Conservation (phyloP, 495 filamentous ascomycete genomes). For the Penicillium paxilli region DNA sequence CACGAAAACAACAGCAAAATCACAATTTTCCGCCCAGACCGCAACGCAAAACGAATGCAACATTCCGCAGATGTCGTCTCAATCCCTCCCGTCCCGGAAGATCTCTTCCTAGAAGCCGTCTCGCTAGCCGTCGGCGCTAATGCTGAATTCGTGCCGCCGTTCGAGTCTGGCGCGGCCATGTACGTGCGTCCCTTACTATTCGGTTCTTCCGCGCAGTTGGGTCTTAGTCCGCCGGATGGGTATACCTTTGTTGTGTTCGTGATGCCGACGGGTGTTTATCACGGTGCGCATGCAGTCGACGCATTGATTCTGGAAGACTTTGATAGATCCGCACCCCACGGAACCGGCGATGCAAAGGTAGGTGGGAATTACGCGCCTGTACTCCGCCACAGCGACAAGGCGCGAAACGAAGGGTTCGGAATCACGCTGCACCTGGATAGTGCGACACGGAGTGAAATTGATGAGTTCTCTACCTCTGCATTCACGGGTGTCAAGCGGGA, state of each 20-base stretch:
- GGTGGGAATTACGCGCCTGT: slow-evolving; percentile 71
- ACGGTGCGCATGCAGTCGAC: slow-evolving; percentile 78
- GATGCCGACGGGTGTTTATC: slow-evolving; percentile 85
- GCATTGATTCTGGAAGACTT: slow-evolving; percentile 72
- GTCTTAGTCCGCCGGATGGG: slow-evolving; percentile 79
- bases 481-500: slow-evolving; percentile 73
- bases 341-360: slow-evolving; percentile 55
- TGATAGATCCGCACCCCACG: slow-evolving; percentile 55
- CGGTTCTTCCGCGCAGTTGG: slow-evolving; percentile 77
- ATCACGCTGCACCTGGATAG: slow-evolving; percentile 90
- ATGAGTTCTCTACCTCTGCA: slow-evolving; percentile 87
- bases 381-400: slow-evolving; percentile 74
- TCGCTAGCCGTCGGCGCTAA: slow-evolving; percentile 79
- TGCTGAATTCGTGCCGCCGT: slow-evolving; percentile 83
- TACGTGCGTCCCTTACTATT: slow-evolving; percentile 89
- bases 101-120: slow-evolving; percentile 72
- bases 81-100: slow-evolving; percentile 71
- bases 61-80: slow-evolving; percentile 76
- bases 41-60: slow-evolving; percentile 80
- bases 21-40: slow-evolving; percentile 76
- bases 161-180: slow-evolving; percentile 80
- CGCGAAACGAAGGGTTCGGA: slow-evolving; percentile 68
- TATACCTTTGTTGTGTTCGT: slow-evolving; percentile 87
- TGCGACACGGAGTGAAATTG: slow-evolving; percentile 71
- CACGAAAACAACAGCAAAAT: slow-evolving; percentile 56